phyloP scores from a whole-genome alignment of 106 monocot species.

The Dioscorea dumetorum region DNA sequence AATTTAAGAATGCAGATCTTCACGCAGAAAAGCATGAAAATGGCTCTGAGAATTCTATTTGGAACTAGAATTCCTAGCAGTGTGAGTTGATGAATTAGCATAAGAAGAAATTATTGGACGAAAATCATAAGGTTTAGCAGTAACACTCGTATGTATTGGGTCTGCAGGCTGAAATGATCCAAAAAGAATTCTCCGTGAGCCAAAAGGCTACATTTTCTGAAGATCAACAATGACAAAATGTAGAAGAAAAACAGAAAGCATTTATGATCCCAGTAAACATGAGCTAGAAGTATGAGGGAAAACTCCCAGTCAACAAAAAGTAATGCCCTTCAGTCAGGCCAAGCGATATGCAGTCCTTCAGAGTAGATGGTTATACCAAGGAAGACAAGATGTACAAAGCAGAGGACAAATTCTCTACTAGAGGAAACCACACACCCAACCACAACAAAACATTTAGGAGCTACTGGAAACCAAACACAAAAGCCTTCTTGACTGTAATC shows the following conservation, averaged over 20 bases:
- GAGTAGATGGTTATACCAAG: constrained; percentile 59
- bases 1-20: constrained; percentile 28
- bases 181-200: constrained; percentile 87
- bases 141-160: constrained; percentile 24
- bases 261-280: background rate
- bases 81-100: constrained; percentile 16
- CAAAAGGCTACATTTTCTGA: constrained; percentile 53
- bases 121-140: constrained; percentile 74
- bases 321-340: constrained; percentile 32
- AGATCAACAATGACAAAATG: constrained; percentile 23
- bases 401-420: constrained; percentile 49
- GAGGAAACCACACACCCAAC: constrained; percentile 74
- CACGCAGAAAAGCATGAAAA: constrained; percentile 21
- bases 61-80: constrained; percentile 11
- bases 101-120: constrained; percentile 52
- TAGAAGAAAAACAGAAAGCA: background rate
- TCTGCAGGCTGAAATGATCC: constrained; percentile 77
- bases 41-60: constrained; percentile 13
- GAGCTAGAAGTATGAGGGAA: constrained; percentile 5
- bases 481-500: constrained; percentile 9
- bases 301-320: constrained; percentile 7
- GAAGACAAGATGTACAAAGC: constrained; percentile 76
- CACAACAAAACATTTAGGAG: constrained; percentile 83
- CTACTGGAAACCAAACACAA: constrained; percentile 95
- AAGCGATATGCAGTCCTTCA: constrained; percentile 84